Evolutionary conservation across 768 basidiomycete species (phyloP), one percentile per base, ranked within the genome.

Genomic region (Russula sp.): DNA sequence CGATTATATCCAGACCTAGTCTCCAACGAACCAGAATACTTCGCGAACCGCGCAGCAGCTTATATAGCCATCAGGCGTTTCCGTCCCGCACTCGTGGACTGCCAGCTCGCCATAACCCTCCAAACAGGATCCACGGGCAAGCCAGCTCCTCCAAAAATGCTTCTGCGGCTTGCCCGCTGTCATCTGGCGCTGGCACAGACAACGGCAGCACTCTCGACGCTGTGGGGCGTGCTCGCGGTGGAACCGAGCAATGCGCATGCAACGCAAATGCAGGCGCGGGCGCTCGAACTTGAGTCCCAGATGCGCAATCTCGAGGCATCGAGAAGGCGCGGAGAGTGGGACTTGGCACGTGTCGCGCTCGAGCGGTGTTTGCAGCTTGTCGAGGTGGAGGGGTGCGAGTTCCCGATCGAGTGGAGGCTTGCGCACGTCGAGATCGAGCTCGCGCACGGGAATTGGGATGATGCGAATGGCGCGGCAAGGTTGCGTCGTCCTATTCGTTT

Each of bases 1-100:
- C 7, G 6, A 20, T 10, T 16, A 22, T 20, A n/a, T 18, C 11
- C 43, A 74, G 74, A 70, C 9, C 58, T 71, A 13, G 60, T 65
- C n/a, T 59, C 72, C 5, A 65, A 67, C 1, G 88, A 93, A 72
- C 83, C 91, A 0, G 79, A 87, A 3, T 94, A 88, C 69, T 76
- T 87, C 64, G 90, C 90, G 0, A 95, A 95, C 71, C 84, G 92
- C 35, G 92, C 93, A 0, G 92, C 93, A 0, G 86, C 91, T 2
- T 83, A 86, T 70, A 94, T 95, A 83, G 83, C 84, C 0, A 70
- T 89, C 54, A 92, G 92, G 70, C 82, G 82, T 36, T 94, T 87
- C 78, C 78, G 83, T 35, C 74, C 76, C 0, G 93, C 93, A 0
- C 77, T 93, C 18, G 79, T 79, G 41, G 92, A 95, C 70, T 93